Percentiles rank a stretch among this genome's conserved stretches.
These are phyloP conservation scores for Brettanomyces custersianus DNA, from an alignment of 805 yeast species.

Conservation along the genomic window DNA sequence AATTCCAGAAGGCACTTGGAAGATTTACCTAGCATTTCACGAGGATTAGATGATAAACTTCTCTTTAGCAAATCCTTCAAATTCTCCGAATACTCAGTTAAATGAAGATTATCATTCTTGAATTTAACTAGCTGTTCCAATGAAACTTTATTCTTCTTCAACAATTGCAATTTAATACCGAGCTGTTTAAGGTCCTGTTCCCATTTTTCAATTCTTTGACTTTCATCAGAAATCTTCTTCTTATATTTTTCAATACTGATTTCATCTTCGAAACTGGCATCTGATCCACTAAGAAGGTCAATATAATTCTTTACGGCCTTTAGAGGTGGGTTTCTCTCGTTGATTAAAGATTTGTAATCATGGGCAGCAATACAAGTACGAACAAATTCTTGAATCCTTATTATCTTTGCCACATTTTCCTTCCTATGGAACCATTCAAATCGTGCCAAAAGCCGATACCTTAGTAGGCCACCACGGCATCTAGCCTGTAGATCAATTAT, in stretches of 20 bases:
- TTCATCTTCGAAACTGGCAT: slow-evolving; percentile 65
- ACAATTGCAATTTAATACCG: slow-evolving; percentile 66
- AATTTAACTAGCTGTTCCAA: slow-evolving; percentile 53
- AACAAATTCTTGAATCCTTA: slow-evolving; percentile 66
- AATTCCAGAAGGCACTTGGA: slow-evolving; percentile 48
- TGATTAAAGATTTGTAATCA: slow-evolving; percentile 67
- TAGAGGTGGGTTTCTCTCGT: slow-evolving; percentile 68
- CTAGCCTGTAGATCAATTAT: slow-evolving; percentile 45
- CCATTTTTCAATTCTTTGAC: slow-evolving; percentile 59
- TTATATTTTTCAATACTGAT: slow-evolving; percentile 56
- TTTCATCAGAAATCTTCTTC: slow-evolving; percentile 59
- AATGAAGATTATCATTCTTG: slow-evolving; percentile 26
- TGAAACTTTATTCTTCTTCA: slow-evolving; percentile 72
- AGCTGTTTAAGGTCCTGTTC: slow-evolving; percentile 70
- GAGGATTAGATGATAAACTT: slow-evolving; percentile 14
- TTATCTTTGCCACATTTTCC: slow-evolving; percentile 46
- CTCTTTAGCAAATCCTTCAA: slow-evolving; percentile 16
- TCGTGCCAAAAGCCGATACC: slow-evolving; percentile 28
- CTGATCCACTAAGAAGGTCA: slow-evolving; percentile 54
- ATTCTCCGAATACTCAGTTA: slow-evolving; percentile 18
- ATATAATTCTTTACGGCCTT: slow-evolving; percentile 71
- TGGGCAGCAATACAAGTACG: slow-evolving; percentile 58
- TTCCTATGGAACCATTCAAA: slow-evolving; percentile 39
- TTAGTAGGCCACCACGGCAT: slow-evolving; percentile 37
- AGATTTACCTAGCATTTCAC: slow-evolving; percentile 24